Evolutionary conservation across 441 rosid species (phyloP), one percentile per base, ranked within the genome.

Genomic region (Flueggea neowawraea): DNA sequence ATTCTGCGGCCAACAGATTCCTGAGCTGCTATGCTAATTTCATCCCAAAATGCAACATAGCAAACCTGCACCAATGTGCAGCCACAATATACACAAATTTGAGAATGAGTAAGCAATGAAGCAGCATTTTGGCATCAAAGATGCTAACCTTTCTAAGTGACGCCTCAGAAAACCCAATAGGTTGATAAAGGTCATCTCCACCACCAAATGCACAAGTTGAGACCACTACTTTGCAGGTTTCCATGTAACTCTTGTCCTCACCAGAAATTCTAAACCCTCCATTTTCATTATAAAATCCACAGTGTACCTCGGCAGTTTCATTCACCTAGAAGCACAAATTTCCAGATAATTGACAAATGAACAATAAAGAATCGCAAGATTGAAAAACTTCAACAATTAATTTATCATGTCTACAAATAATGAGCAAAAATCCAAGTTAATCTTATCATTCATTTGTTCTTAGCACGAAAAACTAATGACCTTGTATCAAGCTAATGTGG

Each of bases 121-220:
- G 41, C 41, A 36, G 41, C 9, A 36, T 36, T 36, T 36, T 8
- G 6, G 6, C 41, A 36, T 16, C 15, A 12, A 51, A 28, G 13
- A 62, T 44, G 55, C 80, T 56, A 75, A 94, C 99, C 93, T 85
- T 95, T 72, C 69, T 72, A 69, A 72, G 72, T 8, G 99, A 81
- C 44, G 84, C 73, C 52, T 84, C 71, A 11, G 83, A 73, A 93
- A 88, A 88, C 73, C 96, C 98, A 72, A 95, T 91, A 63, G 97
- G 99, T 67, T 91, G 84, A 73, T 91, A 87, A 73, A 95, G 98
- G 73, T 88, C 86, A 80, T 95, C 99, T 45, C 99, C 98, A 64
- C 99, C 99, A 62, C 99, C 99, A 78, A 95, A 95, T 11, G 97
- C 88, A 84, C 98, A 95, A 51, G 98, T 89, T 60, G 95, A 87